Evolutionary conservation across 148 eudicot genomes (phyloP).

Genomic region (Nepenthes mirabilis): DNA sequence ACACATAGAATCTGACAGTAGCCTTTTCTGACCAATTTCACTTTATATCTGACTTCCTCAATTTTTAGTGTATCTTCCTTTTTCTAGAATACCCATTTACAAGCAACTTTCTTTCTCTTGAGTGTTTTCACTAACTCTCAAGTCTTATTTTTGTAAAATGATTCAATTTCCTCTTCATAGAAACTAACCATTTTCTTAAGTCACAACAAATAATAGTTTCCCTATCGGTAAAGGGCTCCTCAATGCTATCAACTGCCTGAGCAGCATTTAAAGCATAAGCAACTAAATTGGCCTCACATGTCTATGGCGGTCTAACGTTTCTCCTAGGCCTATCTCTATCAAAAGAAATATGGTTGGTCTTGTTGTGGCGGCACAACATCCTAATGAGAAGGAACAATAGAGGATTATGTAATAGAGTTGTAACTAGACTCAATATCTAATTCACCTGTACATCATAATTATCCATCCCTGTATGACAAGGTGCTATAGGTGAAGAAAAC

Average conservation of each 20-base stretch:
- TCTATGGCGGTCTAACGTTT: neutral
- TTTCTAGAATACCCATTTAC: neutral
- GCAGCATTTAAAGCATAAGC: neutral
- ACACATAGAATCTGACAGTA: neutral
- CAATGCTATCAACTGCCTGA: neutral
- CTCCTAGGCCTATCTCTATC: neutral
- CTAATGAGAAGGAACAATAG: no score
- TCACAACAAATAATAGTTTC: neutral
- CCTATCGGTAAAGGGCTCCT: neutral
- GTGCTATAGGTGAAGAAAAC: no score
- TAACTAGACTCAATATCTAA: no score
- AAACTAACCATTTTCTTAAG: neutral
- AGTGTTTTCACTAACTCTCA: neutral
- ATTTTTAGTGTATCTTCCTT: neutral
- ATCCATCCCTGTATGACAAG: no score
- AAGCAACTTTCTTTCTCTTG: no score
- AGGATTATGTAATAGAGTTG: no score
- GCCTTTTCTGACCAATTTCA: neutral
- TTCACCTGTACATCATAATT: no score
- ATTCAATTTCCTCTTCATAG: neutral
- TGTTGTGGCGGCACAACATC: no score
- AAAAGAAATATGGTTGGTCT: no score
- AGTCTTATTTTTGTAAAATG: neutral
- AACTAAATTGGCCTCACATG: neutral
- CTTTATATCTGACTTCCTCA: neutral